Percentiles rank a stretch among this genome's conserved stretches.
Conservation (phyloP, 768 basidiomycete species). For the Mycena haematopus region DNA sequence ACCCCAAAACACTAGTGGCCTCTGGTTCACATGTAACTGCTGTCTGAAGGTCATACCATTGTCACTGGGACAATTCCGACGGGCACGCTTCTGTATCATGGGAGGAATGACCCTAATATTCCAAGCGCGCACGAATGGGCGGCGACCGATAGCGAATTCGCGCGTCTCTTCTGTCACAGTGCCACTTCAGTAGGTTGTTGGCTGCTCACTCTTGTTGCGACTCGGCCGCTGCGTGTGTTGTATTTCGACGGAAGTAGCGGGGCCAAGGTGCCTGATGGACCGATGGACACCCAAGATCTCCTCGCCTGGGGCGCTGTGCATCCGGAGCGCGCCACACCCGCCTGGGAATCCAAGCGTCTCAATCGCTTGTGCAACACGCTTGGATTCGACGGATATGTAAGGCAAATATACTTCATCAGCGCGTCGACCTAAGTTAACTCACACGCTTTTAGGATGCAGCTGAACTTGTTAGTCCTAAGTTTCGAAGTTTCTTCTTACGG, state of each 20-base stretch:
- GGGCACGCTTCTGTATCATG: slow-evolving; percentile 48
- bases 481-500: neutral
- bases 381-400: slow-evolving; percentile 53
- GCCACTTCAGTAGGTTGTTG: slow-evolving; percentile 25
- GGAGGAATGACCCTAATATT: slow-evolving; percentile 33
- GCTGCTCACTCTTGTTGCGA: slow-evolving; percentile 33
- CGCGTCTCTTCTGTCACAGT: slow-evolving; percentile 30
- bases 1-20: no score
- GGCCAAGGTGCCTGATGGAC: slow-evolving; percentile 37
- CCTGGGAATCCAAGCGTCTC: slow-evolving; percentile 45
- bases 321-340: slow-evolving; percentile 14
- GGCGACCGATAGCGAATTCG: slow-evolving; percentile 48
- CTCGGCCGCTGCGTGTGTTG: slow-evolving; percentile 40
- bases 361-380: slow-evolving; percentile 44
- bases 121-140: slow-evolving; percentile 45
- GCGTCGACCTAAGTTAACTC: slow-evolving; percentile 6
- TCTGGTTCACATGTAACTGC: no score
- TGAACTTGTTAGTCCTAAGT: slow-evolving; percentile 48
- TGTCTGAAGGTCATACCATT: slow-evolving; percentile 20
- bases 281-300: slow-evolving; percentile 46
- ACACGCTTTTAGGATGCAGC: slow-evolving; percentile 46
- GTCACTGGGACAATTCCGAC: slow-evolving; percentile 40
- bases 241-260: slow-evolving; percentile 51
- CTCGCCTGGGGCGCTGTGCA: slow-evolving; percentile 38
- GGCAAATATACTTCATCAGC: slow-evolving; percentile 39